Conservation (phyloP, 2,329 filamentous ascomycete genomes). For the Coniella vitis region DNA sequence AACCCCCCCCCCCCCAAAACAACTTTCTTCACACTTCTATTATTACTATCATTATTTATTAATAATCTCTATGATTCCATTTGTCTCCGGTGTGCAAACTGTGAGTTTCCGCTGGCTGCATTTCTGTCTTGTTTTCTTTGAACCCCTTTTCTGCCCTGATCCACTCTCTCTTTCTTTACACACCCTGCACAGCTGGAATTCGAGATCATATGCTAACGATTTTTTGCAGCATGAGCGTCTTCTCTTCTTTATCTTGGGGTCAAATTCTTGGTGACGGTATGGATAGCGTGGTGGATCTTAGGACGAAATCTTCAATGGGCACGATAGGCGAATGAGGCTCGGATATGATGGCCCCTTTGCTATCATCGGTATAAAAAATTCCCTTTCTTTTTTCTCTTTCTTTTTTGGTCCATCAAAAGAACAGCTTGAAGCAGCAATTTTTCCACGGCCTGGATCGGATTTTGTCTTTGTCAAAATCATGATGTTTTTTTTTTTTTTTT, state of each 20-base stretch:
- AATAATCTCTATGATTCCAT: too few relatives aligned
- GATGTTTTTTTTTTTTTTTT: neutral
- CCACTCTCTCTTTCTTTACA: neutral
- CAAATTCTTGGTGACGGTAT: slow-evolving; percentile 11
- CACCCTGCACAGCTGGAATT: neutral
- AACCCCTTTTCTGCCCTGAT: too few relatives aligned
- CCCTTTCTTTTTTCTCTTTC: neutral
- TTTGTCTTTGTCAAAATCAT: neutral
- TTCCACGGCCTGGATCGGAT: neutral
- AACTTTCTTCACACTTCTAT: neutral
- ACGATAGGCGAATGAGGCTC: slow-evolving; percentile 10
- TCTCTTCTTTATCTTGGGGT: slow-evolving; percentile 16
- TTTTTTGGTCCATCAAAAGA: neutral
- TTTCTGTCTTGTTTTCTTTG: neutral
- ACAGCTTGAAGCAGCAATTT: neutral
- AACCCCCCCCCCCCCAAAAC: neutral
- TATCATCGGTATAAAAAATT: neutral
- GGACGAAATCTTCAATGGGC: slow-evolving; percentile 11
- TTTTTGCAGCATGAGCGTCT: slow-evolving; percentile 11
- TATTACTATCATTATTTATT: too few relatives aligned
- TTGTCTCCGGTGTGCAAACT: too few relatives aligned
- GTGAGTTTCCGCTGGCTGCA: too few relatives aligned
- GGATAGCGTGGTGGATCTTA: slow-evolving; percentile 4
- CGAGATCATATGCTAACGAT: neutral
- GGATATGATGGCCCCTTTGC: neutral